Percentiles rank a stretch among this genome's conserved stretches.
These are phyloP conservation scores for Sordariomycetes sp. DNA, from an alignment of 2,329 filamentous ascomycete species.

Conservation along the genomic window DNA sequence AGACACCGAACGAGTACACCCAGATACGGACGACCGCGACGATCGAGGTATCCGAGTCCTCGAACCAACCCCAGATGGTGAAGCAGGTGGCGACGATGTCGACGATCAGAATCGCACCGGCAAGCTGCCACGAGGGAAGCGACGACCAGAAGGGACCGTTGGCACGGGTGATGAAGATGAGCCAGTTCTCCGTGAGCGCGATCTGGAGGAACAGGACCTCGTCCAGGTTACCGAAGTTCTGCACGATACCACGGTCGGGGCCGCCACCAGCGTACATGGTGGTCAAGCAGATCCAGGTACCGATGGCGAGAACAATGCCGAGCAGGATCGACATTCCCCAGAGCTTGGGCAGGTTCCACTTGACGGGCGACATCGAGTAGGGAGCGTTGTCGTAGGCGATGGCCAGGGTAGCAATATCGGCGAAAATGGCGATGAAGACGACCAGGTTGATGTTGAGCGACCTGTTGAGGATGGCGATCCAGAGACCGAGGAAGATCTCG, in stretches of 20 bases:
- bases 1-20: constrained; percentile 85
- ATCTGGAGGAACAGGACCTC: constrained; percentile 83
- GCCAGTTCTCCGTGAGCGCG: constrained; percentile 87
- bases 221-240: constrained; percentile 78
- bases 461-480: constrained; percentile 81
- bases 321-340: constrained; percentile 88
- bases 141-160: constrained; percentile 90
- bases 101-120: constrained; percentile 67
- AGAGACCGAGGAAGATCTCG: constrained; percentile 83
- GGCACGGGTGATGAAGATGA: constrained; percentile 92
- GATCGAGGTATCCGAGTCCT: constrained; percentile 58
- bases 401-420: constrained; percentile 81
- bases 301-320: constrained; percentile 68
- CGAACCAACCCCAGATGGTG: constrained; percentile 77
- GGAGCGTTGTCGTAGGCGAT: constrained; percentile 92
- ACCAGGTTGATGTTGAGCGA: constrained; percentile 78
- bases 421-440: constrained; percentile 92
- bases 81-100: constrained; percentile 80
- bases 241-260: constrained; percentile 70
- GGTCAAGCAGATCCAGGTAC: constrained; percentile 82
- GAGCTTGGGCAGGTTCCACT: constrained; percentile 86
- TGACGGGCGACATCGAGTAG: constrained; percentile 75
- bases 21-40: constrained; percentile 81
- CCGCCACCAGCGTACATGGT: constrained; percentile 61
- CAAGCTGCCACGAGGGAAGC: constrained; percentile 76